Evolutionary conservation across 139 green algal species (phyloP), one percentile per base, ranked within the genome.

Genomic region (Yamagishiella unicocca): DNA sequence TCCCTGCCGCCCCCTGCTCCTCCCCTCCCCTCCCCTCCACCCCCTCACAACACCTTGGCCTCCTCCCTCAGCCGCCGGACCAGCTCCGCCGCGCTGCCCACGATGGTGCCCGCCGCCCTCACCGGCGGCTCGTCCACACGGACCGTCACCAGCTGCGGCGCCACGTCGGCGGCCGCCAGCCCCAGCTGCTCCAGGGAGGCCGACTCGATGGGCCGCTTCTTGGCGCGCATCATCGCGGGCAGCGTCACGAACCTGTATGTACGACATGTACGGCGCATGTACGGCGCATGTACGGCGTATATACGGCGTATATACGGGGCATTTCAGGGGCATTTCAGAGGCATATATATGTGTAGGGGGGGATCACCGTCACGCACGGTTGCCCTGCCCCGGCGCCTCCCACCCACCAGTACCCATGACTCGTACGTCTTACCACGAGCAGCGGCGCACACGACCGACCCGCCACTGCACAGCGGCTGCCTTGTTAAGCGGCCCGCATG

Each of bases 151-250:
- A 90, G 82, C 70, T 91, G 85, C 29, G 75, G 82, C 35, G 35
- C 46, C 66, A 81, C 42, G 2, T 88, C 38, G 25, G 76, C 64
- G n/a, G 85, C 82, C 3, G 93, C 66, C 73, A 98, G 80, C 42
- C 90, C 82, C 37, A 93, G 87, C 1, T 95, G 91, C 83, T 93
- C 73, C 29, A 92, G 85, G 2, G 81, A 88, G 3, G 94, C 31
- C 54, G 71, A 76, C 61, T 96, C 91, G 62, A 99, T 97, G 0
- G 90, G 76, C 85, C 97, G 97, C 91, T 98, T 98, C 91, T 98
- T 99, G 46, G 97, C 96, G 64, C 97, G 96, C 95, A 99, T 98
- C 67, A 98, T 97, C 84, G 96, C 96, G 10, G 97, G 96, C 84
- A 99, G 91, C 22, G 96, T 98, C 38, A 97, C 95, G 76, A 99